Base-by-base conservation (phyloP, 2,329 filamentous ascomycete genomes). In the Didymella lethalis region DNA sequence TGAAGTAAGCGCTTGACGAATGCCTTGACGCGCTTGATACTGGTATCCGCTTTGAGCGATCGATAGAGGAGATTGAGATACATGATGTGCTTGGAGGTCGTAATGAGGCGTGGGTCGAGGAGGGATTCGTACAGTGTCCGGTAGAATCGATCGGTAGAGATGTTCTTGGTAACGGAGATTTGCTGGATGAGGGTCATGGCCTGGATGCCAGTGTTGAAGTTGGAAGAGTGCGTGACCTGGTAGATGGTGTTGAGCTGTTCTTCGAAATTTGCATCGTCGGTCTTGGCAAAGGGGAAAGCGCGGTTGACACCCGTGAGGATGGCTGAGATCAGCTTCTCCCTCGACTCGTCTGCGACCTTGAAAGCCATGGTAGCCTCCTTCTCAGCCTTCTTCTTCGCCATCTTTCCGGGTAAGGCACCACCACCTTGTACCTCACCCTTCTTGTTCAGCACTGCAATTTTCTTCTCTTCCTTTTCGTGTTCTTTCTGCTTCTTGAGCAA, bases 161-260 rank as follows among this genome's bases (percentile, higher is more conserved):
- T 83, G 69, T 93, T 90, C 74, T 95, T 92, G 3, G 89, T 86
- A 1, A 88, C 83, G 0, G 93, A 91, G 28, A 99, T 85, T 76
- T 98, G 95, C 75, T 98, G 95, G 65, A 99, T 96, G 47, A 99
- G 83, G 80, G 97, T 90, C 64, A 99, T 85, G 32, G 95, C 94
- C 78, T 99, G 95, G 36, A 99, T 92, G 74, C 93, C 95, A 0
- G 95, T 99, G 80, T 98, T 99, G 85, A 99, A 98, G 78, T 99
- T 99, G 56, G 94, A 92, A 0, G 94, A 98, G 78, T 99, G 95
- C 0, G 95, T 96, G 70, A 99, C 95, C 69, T 88, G 89, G 84
- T 97, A 99, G 26, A 99, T 85, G 3, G 94, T 97, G 74, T 98
- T 90, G 57, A 99, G 86, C 72, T 99, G 94, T 58, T 89, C 88